Conservation (phyloP, 73 alveolate genomes). For the Paramecium sexaurelia region DNA sequence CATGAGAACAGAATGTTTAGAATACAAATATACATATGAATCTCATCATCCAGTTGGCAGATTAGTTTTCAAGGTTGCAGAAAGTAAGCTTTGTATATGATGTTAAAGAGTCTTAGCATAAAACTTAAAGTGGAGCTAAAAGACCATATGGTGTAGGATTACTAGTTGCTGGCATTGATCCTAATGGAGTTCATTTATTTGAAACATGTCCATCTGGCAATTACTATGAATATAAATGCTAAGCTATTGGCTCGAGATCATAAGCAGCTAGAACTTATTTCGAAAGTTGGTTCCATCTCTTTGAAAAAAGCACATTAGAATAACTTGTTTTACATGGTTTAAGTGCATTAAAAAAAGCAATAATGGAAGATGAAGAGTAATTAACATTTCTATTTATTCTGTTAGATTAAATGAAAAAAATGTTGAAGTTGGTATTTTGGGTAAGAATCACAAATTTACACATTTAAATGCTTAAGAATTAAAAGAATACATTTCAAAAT, state of each 20-base stretch:
- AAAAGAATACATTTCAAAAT: not conserved
- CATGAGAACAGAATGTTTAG: constrained; percentile 94
- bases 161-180: constrained; percentile 90
- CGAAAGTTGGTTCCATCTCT: constrained; percentile 90
- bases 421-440: constrained; percentile 50
- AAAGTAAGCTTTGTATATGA: constrained; percentile 53
- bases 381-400: not conserved
- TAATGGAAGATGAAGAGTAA: constrained; percentile 67
- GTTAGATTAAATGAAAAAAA: constrained; percentile 16
- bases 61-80: constrained; percentile 87
- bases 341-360: constrained; percentile 63
- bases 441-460: not conserved
- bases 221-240: constrained; percentile 88
- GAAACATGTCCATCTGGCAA: constrained; percentile 97
- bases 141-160: constrained; percentile 99
- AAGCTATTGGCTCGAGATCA: constrained; percentile 92
- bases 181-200: constrained; percentile 93
- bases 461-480: not conserved
- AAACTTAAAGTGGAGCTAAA: constrained; percentile 91
- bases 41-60: constrained; percentile 88
- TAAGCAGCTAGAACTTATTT: constrained; percentile 94
- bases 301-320: constrained; percentile 63
- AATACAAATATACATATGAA: constrained; percentile 90
- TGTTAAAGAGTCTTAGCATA: constrained; percentile 81
- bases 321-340: constrained; percentile 58